Evolutionary conservation across 1,284 basidiomycete species (phyloP), one percentile per base, ranked within the genome.

Genomic region (Pseudozyma tsukubaensis): DNA sequence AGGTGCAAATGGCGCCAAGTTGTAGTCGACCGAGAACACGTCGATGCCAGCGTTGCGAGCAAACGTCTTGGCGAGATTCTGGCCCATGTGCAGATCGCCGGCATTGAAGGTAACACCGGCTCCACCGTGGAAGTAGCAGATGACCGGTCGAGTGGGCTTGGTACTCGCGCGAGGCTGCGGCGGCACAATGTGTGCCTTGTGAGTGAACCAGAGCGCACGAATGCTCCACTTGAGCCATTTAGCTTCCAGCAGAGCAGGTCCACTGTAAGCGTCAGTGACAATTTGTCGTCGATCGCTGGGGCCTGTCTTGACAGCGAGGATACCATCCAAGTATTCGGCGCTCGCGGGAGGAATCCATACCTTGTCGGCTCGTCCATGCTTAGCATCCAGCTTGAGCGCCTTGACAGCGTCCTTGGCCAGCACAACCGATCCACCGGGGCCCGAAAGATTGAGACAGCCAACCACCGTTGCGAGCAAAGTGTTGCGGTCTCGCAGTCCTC

Each of bases 121-220:
- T 7, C 82, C 82, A 24, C 82, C 82, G 56, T 83, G 80, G 77
- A 83, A 81, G 76, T 80, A 83, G 52, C 81, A 71, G n/a, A 82
- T 43, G 36, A 83, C 81, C 3, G 72, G 73, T 3, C 71, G 40
- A 34, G 35, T 66, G 43, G 57, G 72, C 67, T 47, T 66, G 72
- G 64, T 48, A 49, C 21, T 24, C 21, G 71, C 18, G 11, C 56
- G 51, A 14, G 69, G 71, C 56, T 72, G 63, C 3, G 68, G 60
- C 1, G 77, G 77, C 43, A 67, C 58, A 3, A 63, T 19, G 34
- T 67, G 59, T n/a, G 65, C 59, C 45, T 72, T 64, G 61, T 75
- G 69, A 52, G 81, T 80, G 69, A 80, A 83, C 82, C 82, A 83
- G 45, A 79, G 72, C 2, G 64, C 76, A 24, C 77, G 65, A 10